Evolutionary conservation across 257 asterid species (phyloP).

Genomic region (Primulina eburnea): DNA sequence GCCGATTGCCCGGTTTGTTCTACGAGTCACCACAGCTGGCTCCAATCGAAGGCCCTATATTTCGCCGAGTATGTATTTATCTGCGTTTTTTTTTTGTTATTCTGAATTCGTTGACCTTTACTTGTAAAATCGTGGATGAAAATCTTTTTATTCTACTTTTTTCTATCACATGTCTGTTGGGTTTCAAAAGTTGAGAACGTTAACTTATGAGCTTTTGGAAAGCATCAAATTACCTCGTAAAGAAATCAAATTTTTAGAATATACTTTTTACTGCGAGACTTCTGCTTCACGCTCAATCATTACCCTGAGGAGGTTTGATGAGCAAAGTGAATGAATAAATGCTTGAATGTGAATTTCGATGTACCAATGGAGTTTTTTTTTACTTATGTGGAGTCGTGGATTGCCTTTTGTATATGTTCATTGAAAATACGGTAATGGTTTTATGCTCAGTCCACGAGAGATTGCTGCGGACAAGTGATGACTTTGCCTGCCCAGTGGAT

Average conservation of each 20-base stretch:
- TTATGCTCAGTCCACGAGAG: conserved; percentile 67
- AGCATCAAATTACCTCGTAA: neutral
- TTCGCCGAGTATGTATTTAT: conserved; percentile 54
- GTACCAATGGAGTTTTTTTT: neutral
- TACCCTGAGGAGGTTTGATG: neutral
- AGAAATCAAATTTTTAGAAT: neutral
- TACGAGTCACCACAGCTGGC: conserved; percentile 61
- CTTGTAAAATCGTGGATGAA: neutral
- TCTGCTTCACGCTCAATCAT: neutral
- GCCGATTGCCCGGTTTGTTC: conserved; percentile 73
- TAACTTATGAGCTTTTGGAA: neutral
- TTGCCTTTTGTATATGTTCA: neutral
- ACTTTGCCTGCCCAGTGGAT: conserved; percentile 81
- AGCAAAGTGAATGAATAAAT: neutral
- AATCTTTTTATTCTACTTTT: neutral
- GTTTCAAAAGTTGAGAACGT: neutral
- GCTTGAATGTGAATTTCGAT: neutral
- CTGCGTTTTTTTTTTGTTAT: neutral
- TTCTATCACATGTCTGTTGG: neutral
- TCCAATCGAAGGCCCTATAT: conserved; percentile 64
- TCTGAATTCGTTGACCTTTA: neutral
- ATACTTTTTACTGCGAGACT: neutral
- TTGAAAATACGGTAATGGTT: conserved; percentile 19
- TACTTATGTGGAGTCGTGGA: neutral
- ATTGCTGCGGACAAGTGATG: conserved; percentile 75